Evolutionary conservation across 2,329 filamentous ascomycete species (phyloP).

Genomic region (Beauveria pseudobassiana): DNA sequence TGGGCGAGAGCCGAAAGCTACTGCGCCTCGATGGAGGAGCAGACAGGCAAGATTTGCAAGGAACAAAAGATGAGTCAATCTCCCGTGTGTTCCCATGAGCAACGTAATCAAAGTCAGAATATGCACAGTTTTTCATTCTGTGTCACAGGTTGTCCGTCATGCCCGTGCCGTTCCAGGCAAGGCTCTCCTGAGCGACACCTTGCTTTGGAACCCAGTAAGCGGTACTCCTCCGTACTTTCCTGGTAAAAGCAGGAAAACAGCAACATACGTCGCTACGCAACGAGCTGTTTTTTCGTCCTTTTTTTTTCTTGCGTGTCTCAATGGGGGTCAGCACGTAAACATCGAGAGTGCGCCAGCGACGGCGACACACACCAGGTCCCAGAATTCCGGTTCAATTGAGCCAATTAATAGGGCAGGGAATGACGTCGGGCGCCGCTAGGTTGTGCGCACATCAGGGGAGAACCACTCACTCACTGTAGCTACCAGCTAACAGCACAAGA

Average conservation of each 20-base stretch:
- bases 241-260: too few relatives aligned
- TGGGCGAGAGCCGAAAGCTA: neutral
- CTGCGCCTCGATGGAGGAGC: neutral
- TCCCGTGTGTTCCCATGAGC: neutral
- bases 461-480: too few relatives aligned
- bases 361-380: neutral
- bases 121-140: neutral
- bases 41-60: neutral
- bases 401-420: neutral
- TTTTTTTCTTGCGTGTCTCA: too few relatives aligned
- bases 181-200: too few relatives aligned
- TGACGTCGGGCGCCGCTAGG: neutral
- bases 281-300: too few relatives aligned
- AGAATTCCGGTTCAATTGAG: slow-evolving; percentile 7
- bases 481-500: neutral
- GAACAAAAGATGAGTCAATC: neutral
- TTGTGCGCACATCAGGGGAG: neutral
- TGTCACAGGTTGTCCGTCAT: neutral
- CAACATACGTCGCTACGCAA: too few relatives aligned
- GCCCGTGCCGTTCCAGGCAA: too few relatives aligned
- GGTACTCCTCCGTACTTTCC: too few relatives aligned
- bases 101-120: neutral
- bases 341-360: neutral
- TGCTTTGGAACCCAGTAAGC: too few relatives aligned
- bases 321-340: too few relatives aligned